Conservation (phyloP, 495 filamentous ascomycete genomes). For the Evernia prunastri region DNA sequence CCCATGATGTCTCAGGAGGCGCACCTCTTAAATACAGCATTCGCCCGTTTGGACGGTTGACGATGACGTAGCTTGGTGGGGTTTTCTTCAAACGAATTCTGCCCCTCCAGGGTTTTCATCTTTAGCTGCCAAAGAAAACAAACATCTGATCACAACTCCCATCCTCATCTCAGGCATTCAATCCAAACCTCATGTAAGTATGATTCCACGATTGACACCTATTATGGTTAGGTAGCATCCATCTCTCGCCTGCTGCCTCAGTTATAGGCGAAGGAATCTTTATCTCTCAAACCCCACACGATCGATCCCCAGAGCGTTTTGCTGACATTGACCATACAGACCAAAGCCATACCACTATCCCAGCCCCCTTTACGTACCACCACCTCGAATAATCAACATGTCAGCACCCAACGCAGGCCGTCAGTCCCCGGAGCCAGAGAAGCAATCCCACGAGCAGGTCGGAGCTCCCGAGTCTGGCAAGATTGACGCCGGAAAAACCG, state of each 20-base stretch:
- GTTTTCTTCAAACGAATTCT: not conserved
- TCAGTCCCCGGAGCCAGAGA: constrained; percentile 75
- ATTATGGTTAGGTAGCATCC: too few species aligned
- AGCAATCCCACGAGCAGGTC: constrained; percentile 58
- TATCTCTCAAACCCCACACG: not conserved
- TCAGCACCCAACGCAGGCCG: constrained; percentile 57
- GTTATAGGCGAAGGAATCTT: not conserved
- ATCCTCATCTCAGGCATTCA: not conserved
- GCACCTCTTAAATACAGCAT: not conserved
- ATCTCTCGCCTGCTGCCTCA: not conserved
- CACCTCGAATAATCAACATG: constrained; percentile 36
- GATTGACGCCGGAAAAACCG: constrained; percentile 31
- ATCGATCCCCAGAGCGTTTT: not conserved
- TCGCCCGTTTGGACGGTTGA: constrained; percentile 4
- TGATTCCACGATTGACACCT: not conserved
- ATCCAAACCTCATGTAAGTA: not conserved
- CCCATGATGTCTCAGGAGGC: not conserved
- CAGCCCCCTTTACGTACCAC: not conserved
- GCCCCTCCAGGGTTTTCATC: not conserved
- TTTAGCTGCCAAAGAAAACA: not conserved
- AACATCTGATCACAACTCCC: not conserved
- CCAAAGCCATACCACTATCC: not conserved
- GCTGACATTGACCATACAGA: not conserved
- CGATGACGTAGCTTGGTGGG: constrained; percentile 19
- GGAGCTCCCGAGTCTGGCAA: constrained; percentile 52